Percentiles rank a stretch among this genome's conserved stretches.
Conservation (phyloP, 1,139 yeast species). For the Blastobotrys niveus region DNA sequence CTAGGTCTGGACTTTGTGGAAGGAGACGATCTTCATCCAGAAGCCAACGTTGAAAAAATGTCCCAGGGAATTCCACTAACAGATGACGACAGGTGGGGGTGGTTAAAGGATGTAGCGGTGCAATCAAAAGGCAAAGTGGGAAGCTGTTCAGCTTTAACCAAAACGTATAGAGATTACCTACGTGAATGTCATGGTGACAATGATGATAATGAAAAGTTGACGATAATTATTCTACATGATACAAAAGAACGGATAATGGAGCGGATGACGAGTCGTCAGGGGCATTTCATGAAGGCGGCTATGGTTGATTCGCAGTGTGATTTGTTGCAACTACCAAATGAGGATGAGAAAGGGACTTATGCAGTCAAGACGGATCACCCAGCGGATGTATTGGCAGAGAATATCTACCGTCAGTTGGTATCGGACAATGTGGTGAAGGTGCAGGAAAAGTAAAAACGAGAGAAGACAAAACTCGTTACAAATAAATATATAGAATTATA, state of each 20-base stretch:
- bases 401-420: conserved; percentile 8
- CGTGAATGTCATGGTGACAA: conserved; percentile 25
- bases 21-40: conserved; percentile 79
- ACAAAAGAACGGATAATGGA: conserved; percentile 52
- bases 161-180: conserved; percentile 60
- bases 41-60: conserved; percentile 76
- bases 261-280: conserved; percentile 57
- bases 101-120: conserved; percentile 57
- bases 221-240: conserved; percentile 64
- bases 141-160: conserved; percentile 81
- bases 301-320: conserved; percentile 78
- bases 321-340: conserved; percentile 64
- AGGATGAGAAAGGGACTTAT: conserved; percentile 19
- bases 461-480: too few species aligned
- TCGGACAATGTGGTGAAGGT: background rate
- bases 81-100: conserved; percentile 88
- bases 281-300: conserved; percentile 79
- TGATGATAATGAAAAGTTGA: conserved; percentile 38
- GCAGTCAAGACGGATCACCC: conserved; percentile 16
- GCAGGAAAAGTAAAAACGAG: background rate
- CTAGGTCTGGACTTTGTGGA: conserved; percentile 60
- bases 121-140: conserved; percentile 42
- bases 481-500: background rate
- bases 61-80: conserved; percentile 67
- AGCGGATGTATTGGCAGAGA: conserved; percentile 16